These are phyloP conservation scores for Bremia lactucae DNA, from an alignment of 352 stramenopile genomes.

Conservation along the genomic window DNA sequence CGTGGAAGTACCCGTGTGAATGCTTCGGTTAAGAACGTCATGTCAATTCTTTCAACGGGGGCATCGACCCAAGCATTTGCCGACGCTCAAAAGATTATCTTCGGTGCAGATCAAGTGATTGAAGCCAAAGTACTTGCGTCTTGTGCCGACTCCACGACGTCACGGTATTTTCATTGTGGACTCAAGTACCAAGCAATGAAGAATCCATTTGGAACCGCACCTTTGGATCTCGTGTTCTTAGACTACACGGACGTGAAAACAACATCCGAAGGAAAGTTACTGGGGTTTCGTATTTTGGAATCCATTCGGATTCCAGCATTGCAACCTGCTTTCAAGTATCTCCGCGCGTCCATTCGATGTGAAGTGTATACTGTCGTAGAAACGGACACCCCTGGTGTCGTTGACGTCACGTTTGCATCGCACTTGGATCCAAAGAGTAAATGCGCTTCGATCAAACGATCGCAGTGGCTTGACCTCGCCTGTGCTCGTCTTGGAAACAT, in stretches of 20 bases:
- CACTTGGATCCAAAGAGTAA: slow-evolving; percentile 79
- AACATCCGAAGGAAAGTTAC: slow-evolving; percentile 44
- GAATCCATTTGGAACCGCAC: slow-evolving; percentile 55
- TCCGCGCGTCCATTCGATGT: slow-evolving; percentile 62
- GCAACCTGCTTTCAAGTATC: slow-evolving; percentile 41
- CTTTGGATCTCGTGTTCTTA: slow-evolving; percentile 68
- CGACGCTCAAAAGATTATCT: slow-evolving; percentile 46
- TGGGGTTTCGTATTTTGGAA: slow-evolving; percentile 70
- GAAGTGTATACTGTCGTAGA: slow-evolving; percentile 76
- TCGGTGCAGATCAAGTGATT: slow-evolving; percentile 50
- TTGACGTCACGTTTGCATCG: slow-evolving; percentile 77
- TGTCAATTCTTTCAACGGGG: slow-evolving; percentile 49
- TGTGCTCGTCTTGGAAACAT: slow-evolving; percentile 45
- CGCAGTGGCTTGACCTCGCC: slow-evolving; percentile 52
- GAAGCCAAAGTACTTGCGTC: slow-evolving; percentile 56
- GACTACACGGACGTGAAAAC: slow-evolving; percentile 77
- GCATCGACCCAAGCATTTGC: slow-evolving; percentile 47
- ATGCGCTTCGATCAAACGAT: slow-evolving; percentile 39
- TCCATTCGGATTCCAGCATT: slow-evolving; percentile 70
- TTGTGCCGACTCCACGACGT: slow-evolving; percentile 44
- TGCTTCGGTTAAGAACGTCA: slow-evolving; percentile 75
- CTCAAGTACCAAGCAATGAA: slow-evolving; percentile 79
- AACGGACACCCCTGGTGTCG: slow-evolving; percentile 47
- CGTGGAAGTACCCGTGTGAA: slow-evolving; percentile 63
- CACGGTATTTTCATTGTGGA: slow-evolving; percentile 66